Evolutionary conservation across 306 rosid species (phyloP).

Genomic region (Rosa multiflora): DNA sequence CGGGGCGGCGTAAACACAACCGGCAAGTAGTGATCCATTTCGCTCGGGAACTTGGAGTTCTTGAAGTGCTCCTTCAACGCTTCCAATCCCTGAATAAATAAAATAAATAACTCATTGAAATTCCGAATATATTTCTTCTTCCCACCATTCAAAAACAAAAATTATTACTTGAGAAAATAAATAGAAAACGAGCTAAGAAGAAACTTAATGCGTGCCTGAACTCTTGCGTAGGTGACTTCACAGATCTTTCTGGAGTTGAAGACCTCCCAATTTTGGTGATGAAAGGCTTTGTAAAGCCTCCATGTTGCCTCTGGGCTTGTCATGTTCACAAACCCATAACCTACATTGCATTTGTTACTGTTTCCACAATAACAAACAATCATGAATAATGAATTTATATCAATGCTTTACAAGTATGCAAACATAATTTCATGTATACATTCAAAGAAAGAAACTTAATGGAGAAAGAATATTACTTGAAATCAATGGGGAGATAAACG

Average conservation of each 20-base stretch:
- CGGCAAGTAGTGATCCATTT: conserved; percentile 77
- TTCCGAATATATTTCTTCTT: too few species aligned
- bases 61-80: conserved; percentile 89
- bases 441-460: not conserved
- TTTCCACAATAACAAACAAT: not conserved
- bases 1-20: conserved; percentile 82
- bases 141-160: not conserved
- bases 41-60: conserved; percentile 96
- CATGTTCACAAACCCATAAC: conserved; percentile 97
- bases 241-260: conserved; percentile 93
- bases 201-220: conserved; percentile 50
- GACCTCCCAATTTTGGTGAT: conserved; percentile 88
- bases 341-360: conserved; percentile 98
- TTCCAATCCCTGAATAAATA: conserved; percentile 63
- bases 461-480: conserved; percentile 48
- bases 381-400: not conserved
- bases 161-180: not conserved
- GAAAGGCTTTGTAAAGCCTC: conserved; percentile 86
- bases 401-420: not conserved
- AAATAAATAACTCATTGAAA: not conserved
- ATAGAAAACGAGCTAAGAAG: not conserved
- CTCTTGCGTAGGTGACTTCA: conserved; percentile 83
- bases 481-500: conserved; percentile 94
- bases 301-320: conserved; percentile 77
- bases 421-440: not conserved